Percentiles rank a stretch among this genome's conserved stretches.
Evolutionary conservation across 768 basidiomycete species (phyloP).

Genomic region (Tricholoma terreum): DNA sequence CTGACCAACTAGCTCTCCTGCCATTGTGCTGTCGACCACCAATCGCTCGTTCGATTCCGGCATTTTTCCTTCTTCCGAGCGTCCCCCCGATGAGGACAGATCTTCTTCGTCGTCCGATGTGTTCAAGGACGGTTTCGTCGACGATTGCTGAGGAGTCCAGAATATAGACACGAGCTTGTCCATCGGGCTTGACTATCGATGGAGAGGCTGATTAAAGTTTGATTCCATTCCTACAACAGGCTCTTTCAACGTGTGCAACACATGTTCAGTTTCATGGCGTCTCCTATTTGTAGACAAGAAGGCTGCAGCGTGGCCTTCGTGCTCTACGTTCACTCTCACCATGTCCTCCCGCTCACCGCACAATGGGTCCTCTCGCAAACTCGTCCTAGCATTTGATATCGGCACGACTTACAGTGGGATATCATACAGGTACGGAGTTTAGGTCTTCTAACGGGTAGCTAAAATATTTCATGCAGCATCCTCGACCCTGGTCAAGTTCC

Average conservation of each 20-base stretch:
- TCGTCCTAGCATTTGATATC: conserved; percentile 47
- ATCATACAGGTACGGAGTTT: conserved; percentile 30
- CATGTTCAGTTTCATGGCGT: neutral
- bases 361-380: conserved; percentile 35
- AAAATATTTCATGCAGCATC: conserved; percentile 18
- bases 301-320: neutral
- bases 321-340: neutral
- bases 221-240: neutral
- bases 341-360: conserved; percentile 30
- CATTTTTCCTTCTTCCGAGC: no score
- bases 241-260: neutral
- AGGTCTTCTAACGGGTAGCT: neutral
- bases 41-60: no score
- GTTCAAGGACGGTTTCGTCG: no score
- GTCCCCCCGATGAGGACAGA: no score
- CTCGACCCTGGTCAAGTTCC: conserved; percentile 32
- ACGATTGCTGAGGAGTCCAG: no score
- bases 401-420: conserved; percentile 50
- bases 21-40: no score
- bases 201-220: no score
- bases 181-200: no score
- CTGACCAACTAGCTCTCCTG: no score
- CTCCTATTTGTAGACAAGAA: neutral
- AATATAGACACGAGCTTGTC: no score
- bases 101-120: no score